Conservation (phyloP, 2,329 filamentous ascomycete genomes). For the Fusarium sp. region DNA sequence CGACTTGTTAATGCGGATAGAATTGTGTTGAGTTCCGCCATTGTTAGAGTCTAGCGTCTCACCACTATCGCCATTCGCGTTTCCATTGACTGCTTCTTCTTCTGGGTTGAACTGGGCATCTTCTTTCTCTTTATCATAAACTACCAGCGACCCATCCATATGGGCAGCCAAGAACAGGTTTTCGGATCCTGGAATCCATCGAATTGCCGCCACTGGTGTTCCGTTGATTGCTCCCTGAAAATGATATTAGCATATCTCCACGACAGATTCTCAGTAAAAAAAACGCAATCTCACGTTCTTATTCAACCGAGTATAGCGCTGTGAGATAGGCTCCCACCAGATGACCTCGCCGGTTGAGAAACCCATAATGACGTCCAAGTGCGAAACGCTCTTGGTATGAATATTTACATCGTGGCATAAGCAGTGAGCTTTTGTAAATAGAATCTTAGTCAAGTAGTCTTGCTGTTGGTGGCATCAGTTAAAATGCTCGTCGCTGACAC, state of each 20-base stretch:
- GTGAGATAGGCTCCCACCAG: conserved; percentile 97
- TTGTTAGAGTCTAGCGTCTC: conserved; percentile 57
- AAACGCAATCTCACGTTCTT: conserved; percentile 78
- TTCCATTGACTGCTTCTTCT: conserved; percentile 69
- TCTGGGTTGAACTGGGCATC: conserved; percentile 85
- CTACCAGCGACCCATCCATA: conserved; percentile 89
- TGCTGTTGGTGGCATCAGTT: conserved; percentile 66
- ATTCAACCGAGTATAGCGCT: conserved; percentile 95
- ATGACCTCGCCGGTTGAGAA: conserved; percentile 98
- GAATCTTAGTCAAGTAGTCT: conserved; percentile 93
- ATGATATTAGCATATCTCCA: conserved; percentile 26
- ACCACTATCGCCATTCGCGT: conserved; percentile 58
- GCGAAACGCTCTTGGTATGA: conserved; percentile 81
- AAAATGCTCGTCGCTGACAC: background rate
- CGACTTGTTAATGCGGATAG: conserved; percentile 86
- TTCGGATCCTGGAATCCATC: conserved; percentile 95
- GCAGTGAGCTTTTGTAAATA: conserved; percentile 97
- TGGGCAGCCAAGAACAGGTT: conserved; percentile 93
- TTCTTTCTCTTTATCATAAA: conserved; percentile 98
- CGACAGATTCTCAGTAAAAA: background rate
- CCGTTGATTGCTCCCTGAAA: conserved; percentile 86
- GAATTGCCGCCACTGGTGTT: conserved; percentile 87
- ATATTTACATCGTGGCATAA: conserved; percentile 94
- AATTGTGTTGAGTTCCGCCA: conserved; percentile 55
- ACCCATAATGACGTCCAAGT: conserved; percentile 94